A percentile compares a stretch with the other conserved stretches of the same genome.
Evolutionary conservation across 345 rosid species (phyloP).

Genomic region (Salix viminalis): DNA sequence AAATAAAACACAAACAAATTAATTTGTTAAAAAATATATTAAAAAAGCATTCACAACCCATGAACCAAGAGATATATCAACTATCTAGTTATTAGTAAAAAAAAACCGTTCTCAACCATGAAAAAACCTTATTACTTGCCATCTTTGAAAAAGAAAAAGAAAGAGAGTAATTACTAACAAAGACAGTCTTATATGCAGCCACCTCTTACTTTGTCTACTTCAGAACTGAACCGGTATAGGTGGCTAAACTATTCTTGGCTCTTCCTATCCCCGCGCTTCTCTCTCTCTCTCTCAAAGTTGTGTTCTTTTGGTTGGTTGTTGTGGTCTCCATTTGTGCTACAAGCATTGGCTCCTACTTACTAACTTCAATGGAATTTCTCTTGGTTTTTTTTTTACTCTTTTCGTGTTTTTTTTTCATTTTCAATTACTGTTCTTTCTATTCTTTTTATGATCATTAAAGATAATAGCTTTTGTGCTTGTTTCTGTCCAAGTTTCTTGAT

Average conservation of each 20-base stretch:
- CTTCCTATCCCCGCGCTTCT: constrained; percentile 18
- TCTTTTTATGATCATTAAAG: not conserved
- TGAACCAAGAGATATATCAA: too few species aligned
- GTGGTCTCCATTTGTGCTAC: constrained; percentile 30
- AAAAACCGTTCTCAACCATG: too few species aligned
- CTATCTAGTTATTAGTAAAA: too few species aligned
- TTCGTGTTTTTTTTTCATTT: not conserved
- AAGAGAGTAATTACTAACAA: not conserved
- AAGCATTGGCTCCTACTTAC: constrained; percentile 27
- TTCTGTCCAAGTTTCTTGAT: constrained; percentile 20
- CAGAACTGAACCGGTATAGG: constrained; percentile 40
- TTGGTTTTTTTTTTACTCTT: not conserved
- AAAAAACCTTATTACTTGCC: too few species aligned
- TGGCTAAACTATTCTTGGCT: constrained; percentile 23
- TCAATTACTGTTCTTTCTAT: not conserved
- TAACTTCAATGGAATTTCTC: constrained; percentile 2
- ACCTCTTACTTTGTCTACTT: constrained; percentile 61
- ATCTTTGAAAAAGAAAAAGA: too few species aligned
- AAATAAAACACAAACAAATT: too few species aligned
- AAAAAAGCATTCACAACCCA: too few species aligned
- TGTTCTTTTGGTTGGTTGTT: constrained; percentile 8
- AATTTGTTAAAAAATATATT: too few species aligned
- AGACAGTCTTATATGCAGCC: constrained; percentile 36
- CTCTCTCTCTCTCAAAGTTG: not conserved
- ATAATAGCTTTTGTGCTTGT: constrained; percentile 6